Base-by-base conservation (phyloP, 176 grass and related monocot genomes). In the Avena eriantha region DNA sequence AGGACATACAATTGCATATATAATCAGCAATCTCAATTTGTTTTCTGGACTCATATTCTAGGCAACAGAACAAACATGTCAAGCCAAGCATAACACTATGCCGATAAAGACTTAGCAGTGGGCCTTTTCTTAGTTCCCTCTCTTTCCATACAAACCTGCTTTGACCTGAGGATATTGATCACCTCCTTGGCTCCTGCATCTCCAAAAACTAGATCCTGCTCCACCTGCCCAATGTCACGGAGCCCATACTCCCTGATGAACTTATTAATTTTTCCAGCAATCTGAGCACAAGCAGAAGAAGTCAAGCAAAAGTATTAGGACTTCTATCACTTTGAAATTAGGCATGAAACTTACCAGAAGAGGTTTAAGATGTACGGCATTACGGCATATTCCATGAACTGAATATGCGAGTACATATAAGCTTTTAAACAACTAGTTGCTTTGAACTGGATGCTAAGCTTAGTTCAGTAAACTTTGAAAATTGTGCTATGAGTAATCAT, bases 191-290 rank as follows among this genome's bases (percentile, higher is more conserved):
- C 94, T 82, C 92, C 94, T 41, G 92, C 97, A 88, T 98, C 97
- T 91, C 97, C 97, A 78, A 96, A 98, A 72, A 98, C 97, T 60
- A 98, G 85, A 85, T 96, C 93, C 88, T 98, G 97, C 90, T 98
- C 97, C 58, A 98, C 48, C 47, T 96, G 92, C 50, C 97, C 97
- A 57, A 98, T 80, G 57, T 94, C 92, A 70, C 91, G 92, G 21
- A 98, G 90, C 50, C 89, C 88, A 0, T 82, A 91, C 41, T 98
- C 93, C 83, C 88, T 92, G 43, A 96, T 93, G 69, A 90, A 86
- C 57, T 48, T 93, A 64, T 96, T 96, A 45, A 98, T 88, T 91
- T 96, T 98, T 80, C 88, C 94, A 73, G 97, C 97, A 96, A 98
- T 98, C 94, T 98, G 84, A 73, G 84, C n/a, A 55, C 48, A 18